Conservation (phyloP, 2,329 filamentous ascomycete species). For the Ceratocystis alfenasii region DNA sequence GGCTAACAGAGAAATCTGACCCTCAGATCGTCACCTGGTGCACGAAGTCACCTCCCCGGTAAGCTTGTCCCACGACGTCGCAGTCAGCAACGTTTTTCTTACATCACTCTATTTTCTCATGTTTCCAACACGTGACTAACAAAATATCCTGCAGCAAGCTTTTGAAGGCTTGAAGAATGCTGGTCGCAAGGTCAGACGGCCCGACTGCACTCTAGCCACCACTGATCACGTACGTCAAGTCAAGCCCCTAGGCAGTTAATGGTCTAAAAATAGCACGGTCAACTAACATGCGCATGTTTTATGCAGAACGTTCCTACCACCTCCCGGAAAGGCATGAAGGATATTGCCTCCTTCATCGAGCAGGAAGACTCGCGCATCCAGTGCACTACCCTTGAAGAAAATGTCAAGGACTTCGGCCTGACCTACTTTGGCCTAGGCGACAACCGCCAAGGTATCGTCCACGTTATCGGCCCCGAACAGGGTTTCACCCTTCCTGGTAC, state of each 20-base stretch:
- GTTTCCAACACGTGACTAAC: conserved; percentile 21
- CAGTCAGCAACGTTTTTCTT: neutral
- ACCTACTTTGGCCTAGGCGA: conserved; percentile 96
- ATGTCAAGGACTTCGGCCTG: conserved; percentile 90
- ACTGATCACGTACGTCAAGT: conserved; percentile 67
- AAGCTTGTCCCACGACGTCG: conserved; percentile 31
- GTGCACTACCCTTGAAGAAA: conserved; percentile 91
- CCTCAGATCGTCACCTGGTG: conserved; percentile 76
- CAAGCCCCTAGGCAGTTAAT: neutral
- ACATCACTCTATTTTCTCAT: neutral
- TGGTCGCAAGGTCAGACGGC: conserved; percentile 73
- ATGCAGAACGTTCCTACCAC: conserved; percentile 81
- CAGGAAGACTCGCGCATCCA: conserved; percentile 88
- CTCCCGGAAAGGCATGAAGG: conserved; percentile 84
- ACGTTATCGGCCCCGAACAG: conserved; percentile 96
- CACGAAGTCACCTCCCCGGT: conserved; percentile 97
- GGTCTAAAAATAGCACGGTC: neutral
- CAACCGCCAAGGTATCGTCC: conserved; percentile 94
- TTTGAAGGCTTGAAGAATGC: conserved; percentile 93
- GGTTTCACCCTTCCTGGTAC: conserved; percentile 96
- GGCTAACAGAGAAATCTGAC: neutral
- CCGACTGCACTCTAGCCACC: conserved; percentile 92
- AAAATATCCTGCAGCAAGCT: conserved; percentile 55
- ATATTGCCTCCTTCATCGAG: conserved; percentile 84
- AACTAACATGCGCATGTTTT: conserved; percentile 24